These are phyloP conservation scores for Ceratocystis eucalypticola DNA, from an alignment of 2,329 filamentous ascomycete genomes.

Conservation along the genomic window DNA sequence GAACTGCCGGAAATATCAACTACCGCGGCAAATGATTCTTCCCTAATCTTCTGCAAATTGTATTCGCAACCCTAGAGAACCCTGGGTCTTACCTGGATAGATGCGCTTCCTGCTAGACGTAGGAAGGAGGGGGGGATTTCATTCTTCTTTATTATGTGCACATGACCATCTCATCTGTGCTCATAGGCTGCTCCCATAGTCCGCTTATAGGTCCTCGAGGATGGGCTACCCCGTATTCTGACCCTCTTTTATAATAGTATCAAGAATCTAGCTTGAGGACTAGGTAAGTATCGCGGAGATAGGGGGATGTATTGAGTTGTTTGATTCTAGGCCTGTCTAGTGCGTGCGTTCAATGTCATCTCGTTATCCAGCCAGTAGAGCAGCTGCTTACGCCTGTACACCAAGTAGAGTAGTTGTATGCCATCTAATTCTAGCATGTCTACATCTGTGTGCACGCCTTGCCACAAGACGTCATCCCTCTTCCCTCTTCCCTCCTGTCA, in stretches of 20 bases:
- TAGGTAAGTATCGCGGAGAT: no score
- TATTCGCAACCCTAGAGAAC: neutral
- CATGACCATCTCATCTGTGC: neutral
- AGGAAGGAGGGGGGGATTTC: neutral
- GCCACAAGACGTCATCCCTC: neutral
- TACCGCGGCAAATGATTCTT: neutral
- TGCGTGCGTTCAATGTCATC: no score
- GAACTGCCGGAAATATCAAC: neutral
- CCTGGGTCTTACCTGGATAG: neutral
- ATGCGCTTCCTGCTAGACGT: neutral
- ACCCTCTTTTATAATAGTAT: neutral
- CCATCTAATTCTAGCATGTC: neutral
- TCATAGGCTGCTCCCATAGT: neutral
- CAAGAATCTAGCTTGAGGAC: no score
- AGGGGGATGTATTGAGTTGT: no score
- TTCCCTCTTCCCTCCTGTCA: neutral
- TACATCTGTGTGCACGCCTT: neutral
- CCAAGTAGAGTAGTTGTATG: no score
- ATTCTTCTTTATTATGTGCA: neutral
- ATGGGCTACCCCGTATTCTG: neutral
- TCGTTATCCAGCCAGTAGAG: no score
- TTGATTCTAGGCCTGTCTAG: no score
- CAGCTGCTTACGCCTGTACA: no score
- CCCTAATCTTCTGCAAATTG: neutral
- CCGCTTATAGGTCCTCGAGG: neutral